Evolutionary conservation across 306 rosid species (phyloP).

Genomic region (Elaeagnus macrophylla): DNA sequence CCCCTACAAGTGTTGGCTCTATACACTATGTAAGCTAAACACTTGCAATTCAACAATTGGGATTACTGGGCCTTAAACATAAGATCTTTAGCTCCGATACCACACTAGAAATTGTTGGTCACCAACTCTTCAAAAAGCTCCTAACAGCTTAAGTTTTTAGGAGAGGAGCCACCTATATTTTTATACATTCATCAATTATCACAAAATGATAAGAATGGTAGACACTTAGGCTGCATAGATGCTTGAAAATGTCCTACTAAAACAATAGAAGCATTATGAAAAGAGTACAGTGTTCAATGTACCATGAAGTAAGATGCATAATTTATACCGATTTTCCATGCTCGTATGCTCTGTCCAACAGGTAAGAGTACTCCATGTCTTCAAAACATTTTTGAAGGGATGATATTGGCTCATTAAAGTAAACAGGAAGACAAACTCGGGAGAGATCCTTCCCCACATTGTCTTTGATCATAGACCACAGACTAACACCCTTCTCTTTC

Average conservation of each 20-base stretch:
- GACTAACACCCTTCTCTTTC: slow-evolving; percentile 95
- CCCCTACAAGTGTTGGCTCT: too few relatives aligned
- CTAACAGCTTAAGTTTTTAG: too few relatives aligned
- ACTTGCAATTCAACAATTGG: too few relatives aligned
- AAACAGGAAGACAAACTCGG: slow-evolving; percentile 95
- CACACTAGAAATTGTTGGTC: too few relatives aligned
- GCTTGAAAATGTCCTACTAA: neutral
- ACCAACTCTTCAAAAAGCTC: too few relatives aligned
- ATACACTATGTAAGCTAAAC: too few relatives aligned
- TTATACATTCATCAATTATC: too few relatives aligned
- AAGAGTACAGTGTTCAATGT: slow-evolving; percentile 3
- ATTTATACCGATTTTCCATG: slow-evolving; percentile 65
- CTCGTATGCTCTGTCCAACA: slow-evolving; percentile 80
- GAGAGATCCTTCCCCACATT: slow-evolving; percentile 97
- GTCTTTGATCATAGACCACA: slow-evolving; percentile 96
- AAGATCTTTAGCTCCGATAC: too few relatives aligned
- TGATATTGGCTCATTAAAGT: slow-evolving; percentile 93
- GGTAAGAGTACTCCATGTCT: slow-evolving; percentile 89
- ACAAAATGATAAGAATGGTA: too few relatives aligned
- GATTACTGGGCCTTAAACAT: too few relatives aligned
- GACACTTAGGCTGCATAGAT: neutral
- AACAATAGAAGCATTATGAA: neutral
- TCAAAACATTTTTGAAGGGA: slow-evolving; percentile 96
- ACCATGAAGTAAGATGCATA: slow-evolving; percentile 9
- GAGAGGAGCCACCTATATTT: too few relatives aligned